Evolutionary conservation across 352 stramenopile species (phyloP).

Genomic region (Aphanomyces cochlioides): DNA sequence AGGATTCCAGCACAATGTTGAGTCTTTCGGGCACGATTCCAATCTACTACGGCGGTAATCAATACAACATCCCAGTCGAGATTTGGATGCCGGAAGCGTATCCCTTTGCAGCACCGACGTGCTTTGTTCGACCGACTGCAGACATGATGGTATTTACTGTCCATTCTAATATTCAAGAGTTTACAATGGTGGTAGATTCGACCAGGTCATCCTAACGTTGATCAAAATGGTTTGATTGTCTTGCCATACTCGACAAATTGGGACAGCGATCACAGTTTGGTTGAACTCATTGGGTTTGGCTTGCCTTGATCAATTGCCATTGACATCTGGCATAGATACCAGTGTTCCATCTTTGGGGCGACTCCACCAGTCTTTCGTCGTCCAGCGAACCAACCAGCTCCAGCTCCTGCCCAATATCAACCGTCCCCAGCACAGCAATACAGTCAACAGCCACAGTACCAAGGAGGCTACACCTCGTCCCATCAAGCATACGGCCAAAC

Average conservation of each 20-base stretch:
- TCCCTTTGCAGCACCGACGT: slow-evolving; percentile 71
- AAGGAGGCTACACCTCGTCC: slow-evolving; percentile 2
- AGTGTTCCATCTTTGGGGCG: slow-evolving; percentile 88
- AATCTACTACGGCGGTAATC: slow-evolving; percentile 85
- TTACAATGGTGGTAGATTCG: slow-evolving; percentile 39
- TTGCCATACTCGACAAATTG: slow-evolving; percentile 84
- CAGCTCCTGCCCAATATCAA: neutral
- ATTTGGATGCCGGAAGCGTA: slow-evolving; percentile 87
- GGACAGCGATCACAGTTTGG: slow-evolving; percentile 75
- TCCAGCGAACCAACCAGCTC: slow-evolving; percentile 39
- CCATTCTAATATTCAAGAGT: slow-evolving; percentile 45
- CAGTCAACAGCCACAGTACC: slow-evolving; percentile 14
- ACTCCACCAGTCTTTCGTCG: slow-evolving; percentile 81
- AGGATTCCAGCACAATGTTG: slow-evolving; percentile 51
- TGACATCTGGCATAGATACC: slow-evolving; percentile 72
- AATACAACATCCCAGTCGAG: slow-evolving; percentile 90
- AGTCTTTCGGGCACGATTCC: slow-evolving; percentile 87
- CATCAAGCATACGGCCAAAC: slow-evolving; percentile 15
- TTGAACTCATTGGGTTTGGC: slow-evolving; percentile 71
- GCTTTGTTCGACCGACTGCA: slow-evolving; percentile 80
- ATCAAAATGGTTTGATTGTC: slow-evolving; percentile 78
- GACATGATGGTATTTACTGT: slow-evolving; percentile 37
- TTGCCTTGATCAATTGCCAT: slow-evolving; percentile 36
- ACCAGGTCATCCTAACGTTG: slow-evolving; percentile 74
- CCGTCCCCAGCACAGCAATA: slow-evolving; percentile 6